phyloP scores from a whole-genome alignment of 2,329 filamentous ascomycete species.

The Cladobotryum mycophilum region DNA sequence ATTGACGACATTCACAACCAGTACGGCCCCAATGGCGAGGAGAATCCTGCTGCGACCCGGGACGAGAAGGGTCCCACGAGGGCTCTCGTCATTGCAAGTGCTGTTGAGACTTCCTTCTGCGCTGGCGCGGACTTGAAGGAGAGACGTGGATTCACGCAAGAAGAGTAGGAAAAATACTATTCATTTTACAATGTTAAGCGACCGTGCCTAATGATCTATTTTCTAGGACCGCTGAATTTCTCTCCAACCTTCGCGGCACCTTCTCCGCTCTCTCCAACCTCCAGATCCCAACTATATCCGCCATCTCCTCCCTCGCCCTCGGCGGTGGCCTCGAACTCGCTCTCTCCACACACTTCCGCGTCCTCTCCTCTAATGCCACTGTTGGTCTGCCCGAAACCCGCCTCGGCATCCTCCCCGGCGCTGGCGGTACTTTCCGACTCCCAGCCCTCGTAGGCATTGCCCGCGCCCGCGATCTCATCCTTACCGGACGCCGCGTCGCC shows the following conservation, averaged over 20 bases:
- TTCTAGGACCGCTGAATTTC: conserved; percentile 69
- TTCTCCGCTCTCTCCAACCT: conserved; percentile 67
- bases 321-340: conserved; percentile 93
- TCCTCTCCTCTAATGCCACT: conserved; percentile 70
- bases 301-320: conserved; percentile 77
- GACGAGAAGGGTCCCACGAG: conserved; percentile 57
- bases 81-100: conserved; percentile 77
- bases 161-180: too few species aligned
- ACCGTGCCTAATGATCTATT: neutral
- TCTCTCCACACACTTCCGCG: conserved; percentile 80
- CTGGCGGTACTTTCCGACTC: conserved; percentile 85
- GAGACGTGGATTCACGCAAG: conserved; percentile 64
- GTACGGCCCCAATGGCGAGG: conserved; percentile 50
- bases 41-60: conserved; percentile 34
- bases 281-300: conserved; percentile 83
- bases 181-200: neutral
- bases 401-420: conserved; percentile 89
- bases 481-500: conserved; percentile 80
- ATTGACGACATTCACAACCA: conserved; percentile 64
- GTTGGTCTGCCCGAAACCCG: conserved; percentile 88
- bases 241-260: conserved; percentile 67
- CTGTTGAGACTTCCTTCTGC: conserved; percentile 83
- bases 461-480: conserved; percentile 81
- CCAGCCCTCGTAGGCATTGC: conserved; percentile 72
- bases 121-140: conserved; percentile 94